phyloP scores from a whole-genome alignment of 2,329 filamentous ascomycete species.

The Trichoderma gracile region DNA sequence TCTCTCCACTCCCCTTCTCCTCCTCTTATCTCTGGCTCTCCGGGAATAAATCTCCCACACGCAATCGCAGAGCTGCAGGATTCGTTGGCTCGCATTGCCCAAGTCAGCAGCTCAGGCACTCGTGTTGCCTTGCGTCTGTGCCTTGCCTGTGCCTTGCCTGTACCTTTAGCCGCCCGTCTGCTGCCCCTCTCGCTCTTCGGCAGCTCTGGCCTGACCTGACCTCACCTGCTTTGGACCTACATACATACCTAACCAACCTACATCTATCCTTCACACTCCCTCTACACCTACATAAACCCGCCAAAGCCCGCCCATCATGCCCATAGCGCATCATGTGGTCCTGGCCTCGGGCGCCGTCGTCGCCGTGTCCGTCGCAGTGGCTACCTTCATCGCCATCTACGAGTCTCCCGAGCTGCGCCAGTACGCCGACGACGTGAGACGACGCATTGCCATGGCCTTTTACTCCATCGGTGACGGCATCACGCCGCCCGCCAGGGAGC shows the following conservation, averaged over 20 bases:
- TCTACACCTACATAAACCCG: constrained; percentile 12
- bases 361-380: constrained; percentile 58
- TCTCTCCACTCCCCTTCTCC: not conserved
- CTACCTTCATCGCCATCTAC: constrained; percentile 61
- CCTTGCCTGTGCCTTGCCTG: constrained; percentile 1
- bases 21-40: not conserved
- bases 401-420: constrained; percentile 64
- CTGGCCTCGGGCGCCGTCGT: constrained; percentile 59
- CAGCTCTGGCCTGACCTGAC: not conserved
- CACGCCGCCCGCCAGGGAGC: constrained; percentile 50
- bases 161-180: constrained; percentile 21
- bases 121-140: constrained; percentile 5
- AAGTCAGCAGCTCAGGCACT: constrained; percentile 19
- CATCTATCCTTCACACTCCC: not conserved
- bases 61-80: constrained; percentile 13
- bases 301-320: constrained; percentile 43
- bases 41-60: not conserved
- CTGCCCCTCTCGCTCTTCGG: constrained; percentile 16
- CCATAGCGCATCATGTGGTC: constrained; percentile 53
- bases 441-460: constrained; percentile 61
- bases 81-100: constrained; percentile 3
- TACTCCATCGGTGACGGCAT: constrained; percentile 61
- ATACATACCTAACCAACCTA: not conserved
- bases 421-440: constrained; percentile 61
- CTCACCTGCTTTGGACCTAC: not conserved